Base-by-base conservation (phyloP, 2,329 filamentous ascomycete genomes). In the Pyrenochaeta sp. region DNA sequence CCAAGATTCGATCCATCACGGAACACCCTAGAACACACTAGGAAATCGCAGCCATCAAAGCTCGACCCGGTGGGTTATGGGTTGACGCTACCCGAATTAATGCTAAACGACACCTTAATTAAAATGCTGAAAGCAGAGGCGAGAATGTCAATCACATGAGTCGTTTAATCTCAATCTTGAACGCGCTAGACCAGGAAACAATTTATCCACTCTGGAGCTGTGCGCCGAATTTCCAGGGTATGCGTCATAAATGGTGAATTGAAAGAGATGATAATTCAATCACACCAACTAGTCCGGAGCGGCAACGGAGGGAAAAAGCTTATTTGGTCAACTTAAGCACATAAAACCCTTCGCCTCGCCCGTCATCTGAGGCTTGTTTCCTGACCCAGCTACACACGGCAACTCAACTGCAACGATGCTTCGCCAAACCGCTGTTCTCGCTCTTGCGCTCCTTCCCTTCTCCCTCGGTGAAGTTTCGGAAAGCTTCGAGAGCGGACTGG, bases 401-500 rank as follows among this genome's bases (percentile, higher is more conserved):
- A 24, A 24, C 2, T 25, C 22, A 40, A 19, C 10, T 22, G 27
- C 58, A 59, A 75, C 36, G 30, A 84, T 85, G 82, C 69, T 85
- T 61, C 62, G 72, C 58, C 72, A 80, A 74, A 69, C 74, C 28
- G 77, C 78, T 64, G 73, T 83, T 65, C 71, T 85, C 52, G 80
- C 81, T 52, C 74, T 85, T 39, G 59, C 64, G 5, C 78, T 81
- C 9, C 73, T 84, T 42, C 69, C 83, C 40, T 74, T 80, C 49
- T 76, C 84, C 27, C 64, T 85, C 22, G 85, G 79, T 55, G 85
- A 87, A 67, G 77, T 87, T 63, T 80, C 82, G 1, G 82, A 85
- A 43, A 82, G 81, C 67, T 88, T 88, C 56, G 86, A 88, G 69
- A 79, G 69, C 53, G 86, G 86, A 42, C 87, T 82, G 84, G 83